These are phyloP conservation scores for Xylaria palmicola DNA, from an alignment of 495 filamentous ascomycete genomes.

Conservation along the genomic window DNA sequence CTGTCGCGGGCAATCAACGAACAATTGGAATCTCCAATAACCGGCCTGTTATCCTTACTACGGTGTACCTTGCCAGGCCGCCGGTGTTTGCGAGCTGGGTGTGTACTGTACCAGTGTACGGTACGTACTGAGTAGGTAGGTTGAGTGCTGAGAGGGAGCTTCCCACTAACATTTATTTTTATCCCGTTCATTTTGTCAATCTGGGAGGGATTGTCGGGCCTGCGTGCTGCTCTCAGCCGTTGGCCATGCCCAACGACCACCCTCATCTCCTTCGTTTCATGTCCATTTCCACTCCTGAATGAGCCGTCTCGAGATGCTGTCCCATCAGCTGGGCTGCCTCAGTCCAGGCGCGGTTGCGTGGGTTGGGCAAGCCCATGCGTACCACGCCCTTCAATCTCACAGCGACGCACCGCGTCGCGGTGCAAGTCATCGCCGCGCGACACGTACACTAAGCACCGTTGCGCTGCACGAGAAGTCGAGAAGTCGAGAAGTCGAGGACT, in stretches of 20 bases:
- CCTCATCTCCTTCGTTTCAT: conserved; percentile 17
- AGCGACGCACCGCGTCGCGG: too few species aligned
- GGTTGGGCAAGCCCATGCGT: too few species aligned
- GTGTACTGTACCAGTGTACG: not conserved
- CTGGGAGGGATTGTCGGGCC: conserved; percentile 11
- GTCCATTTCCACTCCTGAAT: not conserved
- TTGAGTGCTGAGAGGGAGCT: conserved; percentile 1
- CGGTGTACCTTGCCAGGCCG: conserved; percentile 1
- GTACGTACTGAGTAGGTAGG: too few species aligned
- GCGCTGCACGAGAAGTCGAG: too few species aligned
- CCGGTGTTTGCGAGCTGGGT: not conserved
- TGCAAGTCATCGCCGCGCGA: too few species aligned
- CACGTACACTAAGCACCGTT: too few species aligned
- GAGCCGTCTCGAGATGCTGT: not conserved
- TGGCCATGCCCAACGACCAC: conserved; percentile 12
- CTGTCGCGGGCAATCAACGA: not conserved
- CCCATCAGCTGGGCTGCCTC: conserved; percentile 2
- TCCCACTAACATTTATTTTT: conserved; percentile 18
- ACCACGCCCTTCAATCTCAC: too few species aligned
- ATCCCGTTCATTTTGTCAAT: conserved; percentile 6
- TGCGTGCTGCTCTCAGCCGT: conserved; percentile 7
- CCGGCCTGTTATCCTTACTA: conserved; percentile 8
- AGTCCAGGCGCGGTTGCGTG: not conserved
- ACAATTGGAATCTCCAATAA: conserved; percentile 10
- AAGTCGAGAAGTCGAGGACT: too few species aligned